Percentiles rank a stretch among this genome's conserved stretches.
Evolutionary conservation across 2,329 filamentous ascomycete species (phyloP).

Genomic region (Orbilia brochopaga): DNA sequence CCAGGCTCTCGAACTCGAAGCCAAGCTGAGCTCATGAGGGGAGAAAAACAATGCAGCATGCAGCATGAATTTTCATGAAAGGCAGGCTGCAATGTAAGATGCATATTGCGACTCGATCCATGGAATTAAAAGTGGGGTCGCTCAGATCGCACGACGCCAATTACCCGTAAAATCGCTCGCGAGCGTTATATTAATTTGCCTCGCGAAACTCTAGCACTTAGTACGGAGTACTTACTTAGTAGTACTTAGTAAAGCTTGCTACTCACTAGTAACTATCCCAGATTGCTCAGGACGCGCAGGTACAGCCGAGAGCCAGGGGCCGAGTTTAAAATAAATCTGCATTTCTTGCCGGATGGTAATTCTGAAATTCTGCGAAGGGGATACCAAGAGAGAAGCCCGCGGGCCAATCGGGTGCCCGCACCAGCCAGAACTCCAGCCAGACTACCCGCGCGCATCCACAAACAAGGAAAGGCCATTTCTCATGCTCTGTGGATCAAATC

Average conservation of each 20-base stretch:
- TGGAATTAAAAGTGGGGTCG: background rate
- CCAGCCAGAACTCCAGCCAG: background rate
- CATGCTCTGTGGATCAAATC: conserved; percentile 11
- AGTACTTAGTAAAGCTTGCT: no score
- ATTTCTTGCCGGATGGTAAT: conserved; percentile 7
- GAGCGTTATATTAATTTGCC: conserved; percentile 45
- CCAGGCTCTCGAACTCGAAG: no score
- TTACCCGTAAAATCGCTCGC: background rate
- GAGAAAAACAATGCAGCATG: background rate
- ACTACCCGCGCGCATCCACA: conserved; percentile 38
- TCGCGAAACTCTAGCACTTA: conserved; percentile 42
- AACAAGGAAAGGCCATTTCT: conserved; percentile 14
- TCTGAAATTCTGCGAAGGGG: conserved; percentile 4
- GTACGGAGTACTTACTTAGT: no score
- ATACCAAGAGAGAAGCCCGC: background rate
- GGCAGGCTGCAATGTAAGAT: background rate
- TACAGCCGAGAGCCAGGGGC: conserved; percentile 16
- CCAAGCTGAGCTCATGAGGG: background rate
- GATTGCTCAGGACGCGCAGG: conserved; percentile 26
- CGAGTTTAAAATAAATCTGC: conserved; percentile 6
- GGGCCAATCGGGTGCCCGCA: background rate
- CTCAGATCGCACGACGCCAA: background rate
- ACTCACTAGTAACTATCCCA: conserved; percentile 4
- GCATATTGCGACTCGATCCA: background rate
- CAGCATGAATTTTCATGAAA: background rate